phyloP scores from a whole-genome alignment of 306 rosid species.

The Urtica urens region DNA sequence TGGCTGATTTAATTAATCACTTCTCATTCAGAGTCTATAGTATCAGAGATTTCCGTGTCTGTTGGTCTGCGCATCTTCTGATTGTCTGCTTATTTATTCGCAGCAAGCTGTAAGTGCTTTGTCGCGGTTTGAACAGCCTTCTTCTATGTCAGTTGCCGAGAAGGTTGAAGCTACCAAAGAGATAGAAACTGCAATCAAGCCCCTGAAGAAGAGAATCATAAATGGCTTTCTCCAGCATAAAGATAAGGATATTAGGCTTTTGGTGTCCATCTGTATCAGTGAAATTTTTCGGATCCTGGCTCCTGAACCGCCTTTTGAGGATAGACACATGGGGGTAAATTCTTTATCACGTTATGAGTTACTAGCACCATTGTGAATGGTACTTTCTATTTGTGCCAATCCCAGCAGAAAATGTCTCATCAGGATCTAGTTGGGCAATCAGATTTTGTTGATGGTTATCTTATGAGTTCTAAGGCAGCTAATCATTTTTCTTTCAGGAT shows the following conservation, averaged over 20 bases:
- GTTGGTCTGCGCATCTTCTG: not conserved
- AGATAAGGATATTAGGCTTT: constrained; percentile 75
- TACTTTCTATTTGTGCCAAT: not conserved
- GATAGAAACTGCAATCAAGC: constrained; percentile 34
- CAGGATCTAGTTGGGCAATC: not conserved
- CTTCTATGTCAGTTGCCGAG: constrained; percentile 20
- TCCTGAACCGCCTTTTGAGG: constrained; percentile 76
- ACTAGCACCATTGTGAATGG: not conserved
- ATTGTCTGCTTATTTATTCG: constrained; percentile 15
- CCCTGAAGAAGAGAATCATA: constrained; percentile 36
- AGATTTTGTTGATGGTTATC: constrained; percentile 5
- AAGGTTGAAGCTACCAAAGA: constrained; percentile 28
- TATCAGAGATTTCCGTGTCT: no score
- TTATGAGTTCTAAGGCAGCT: not conserved
- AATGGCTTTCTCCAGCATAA: constrained; percentile 43
- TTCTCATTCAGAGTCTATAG: no score
- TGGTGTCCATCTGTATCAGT: constrained; percentile 55
- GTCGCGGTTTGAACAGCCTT: constrained; percentile 54
- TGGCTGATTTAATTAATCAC: no score
- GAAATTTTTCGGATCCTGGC: constrained; percentile 75
- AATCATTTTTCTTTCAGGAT: constrained; percentile 35
- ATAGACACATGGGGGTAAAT: constrained; percentile 53
- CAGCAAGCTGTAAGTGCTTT: constrained; percentile 65
- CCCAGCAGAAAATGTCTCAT: not conserved
- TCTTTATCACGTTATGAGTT: not conserved